Percentiles rank a stretch among this genome's conserved stretches.
These are phyloP conservation scores for Pseudomassariella vexata DNA, from an alignment of 2,329 filamentous ascomycete genomes.

Conservation along the genomic window DNA sequence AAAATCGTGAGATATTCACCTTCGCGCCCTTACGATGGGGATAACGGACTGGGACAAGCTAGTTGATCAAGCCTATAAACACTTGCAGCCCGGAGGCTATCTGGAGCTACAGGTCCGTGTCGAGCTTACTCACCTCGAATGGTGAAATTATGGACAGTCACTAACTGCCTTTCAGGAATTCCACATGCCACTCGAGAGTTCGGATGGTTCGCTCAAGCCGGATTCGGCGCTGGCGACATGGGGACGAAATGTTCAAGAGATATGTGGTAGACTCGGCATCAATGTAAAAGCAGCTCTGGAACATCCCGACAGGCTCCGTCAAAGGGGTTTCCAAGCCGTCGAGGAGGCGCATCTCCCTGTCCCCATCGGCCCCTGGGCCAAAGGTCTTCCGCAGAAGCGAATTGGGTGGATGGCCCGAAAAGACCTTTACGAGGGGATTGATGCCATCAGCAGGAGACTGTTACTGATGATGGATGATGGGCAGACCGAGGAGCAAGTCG, in stretches of 20 bases:
- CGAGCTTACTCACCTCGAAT: not conserved
- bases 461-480: conserved; percentile 20
- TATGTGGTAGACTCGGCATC: conserved; percentile 11
- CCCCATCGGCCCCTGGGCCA: conserved; percentile 10
- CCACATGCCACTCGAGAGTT: conserved; percentile 10
- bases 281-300: conserved; percentile 9
- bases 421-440: conserved; percentile 16
- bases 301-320: conserved; percentile 12
- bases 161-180: conserved; percentile 10
- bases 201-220: conserved; percentile 9
- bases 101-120: conserved; percentile 17
- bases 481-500: conserved; percentile 9
- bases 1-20: conserved; percentile 8
- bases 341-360: conserved; percentile 10
- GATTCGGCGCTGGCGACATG: conserved; percentile 11
- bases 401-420: conserved; percentile 16
- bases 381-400: conserved; percentile 4
- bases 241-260: conserved; percentile 9
- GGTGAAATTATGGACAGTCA: not conserved
- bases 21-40: conserved; percentile 13
- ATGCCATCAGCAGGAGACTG: conserved; percentile 17
- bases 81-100: conserved; percentile 17
- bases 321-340: conserved; percentile 14
- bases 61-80: conserved; percentile 12
- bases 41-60: conserved; percentile 15